Evolutionary conservation across 371 early-diverging fungal genomes (phyloP).

Genomic region (Actinomortierella ambigua): DNA sequence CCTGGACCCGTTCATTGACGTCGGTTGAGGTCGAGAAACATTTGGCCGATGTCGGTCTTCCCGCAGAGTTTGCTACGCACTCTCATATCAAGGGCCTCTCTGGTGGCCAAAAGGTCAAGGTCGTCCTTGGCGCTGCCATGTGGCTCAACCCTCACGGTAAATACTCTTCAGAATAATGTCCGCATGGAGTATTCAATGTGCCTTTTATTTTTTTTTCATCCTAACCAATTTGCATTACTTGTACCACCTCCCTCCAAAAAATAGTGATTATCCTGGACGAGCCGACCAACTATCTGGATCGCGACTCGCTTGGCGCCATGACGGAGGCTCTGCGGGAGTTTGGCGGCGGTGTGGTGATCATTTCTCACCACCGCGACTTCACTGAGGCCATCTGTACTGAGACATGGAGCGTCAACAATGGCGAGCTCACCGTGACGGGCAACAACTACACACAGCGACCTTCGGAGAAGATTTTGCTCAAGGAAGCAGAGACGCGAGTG

Average conservation of each 20-base stretch:
- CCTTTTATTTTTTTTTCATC: too few species aligned
- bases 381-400: conserved; percentile 71
- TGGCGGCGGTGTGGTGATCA: conserved; percentile 79
- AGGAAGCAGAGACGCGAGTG: conserved; percentile 43
- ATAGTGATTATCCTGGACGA: conserved; percentile 84
- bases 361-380: conserved; percentile 80
- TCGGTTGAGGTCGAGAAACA: conserved; percentile 70
- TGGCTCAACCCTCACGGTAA: conserved; percentile 77
- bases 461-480: conserved; percentile 37
- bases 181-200: too few species aligned
- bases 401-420: conserved; percentile 78
- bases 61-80: conserved; percentile 78
- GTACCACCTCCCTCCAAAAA: too few species aligned
- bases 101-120: conserved; percentile 91
- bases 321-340: conserved; percentile 69
- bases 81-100: conserved; percentile 82
- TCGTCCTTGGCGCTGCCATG: conserved; percentile 84
- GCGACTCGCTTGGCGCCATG: conserved; percentile 77
- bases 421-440: conserved; percentile 52
- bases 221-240: too few species aligned
- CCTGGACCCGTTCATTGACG: conserved; percentile 62
- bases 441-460: conserved; percentile 38
- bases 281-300: conserved; percentile 87
- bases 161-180: too few species aligned
- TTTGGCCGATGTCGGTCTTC: conserved; percentile 67